Conservation (phyloP, 2,329 filamentous ascomycete genomes). For the Dothistroma septosporum region DNA sequence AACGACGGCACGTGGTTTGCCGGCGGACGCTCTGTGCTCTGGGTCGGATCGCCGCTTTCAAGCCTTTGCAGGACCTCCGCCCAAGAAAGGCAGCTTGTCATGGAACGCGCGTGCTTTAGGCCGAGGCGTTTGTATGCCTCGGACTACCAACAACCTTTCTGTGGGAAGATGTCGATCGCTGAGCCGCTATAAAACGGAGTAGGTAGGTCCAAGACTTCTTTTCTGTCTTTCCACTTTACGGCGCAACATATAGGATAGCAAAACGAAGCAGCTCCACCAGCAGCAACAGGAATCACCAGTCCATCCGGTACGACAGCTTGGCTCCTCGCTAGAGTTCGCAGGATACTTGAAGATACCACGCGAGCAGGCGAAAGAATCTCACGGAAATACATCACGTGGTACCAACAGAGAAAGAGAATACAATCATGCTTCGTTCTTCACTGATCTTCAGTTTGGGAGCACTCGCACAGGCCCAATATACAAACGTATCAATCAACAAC, state of each 20-base stretch:
- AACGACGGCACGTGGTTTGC: too few relatives aligned
- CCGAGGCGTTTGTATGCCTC: not conserved
- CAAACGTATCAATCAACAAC: conserved; percentile 10
- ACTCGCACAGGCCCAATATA: not conserved
- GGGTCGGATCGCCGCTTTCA: too few relatives aligned
- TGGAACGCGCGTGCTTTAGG: too few relatives aligned
- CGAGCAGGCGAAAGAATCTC: not conserved
- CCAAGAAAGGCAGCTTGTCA: too few relatives aligned
- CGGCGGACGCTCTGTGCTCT: too few relatives aligned
- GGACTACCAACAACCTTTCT: not conserved
- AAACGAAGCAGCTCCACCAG: not conserved
- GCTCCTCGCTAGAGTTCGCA: too few relatives aligned
- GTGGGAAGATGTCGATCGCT: not conserved
- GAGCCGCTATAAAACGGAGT: not conserved
- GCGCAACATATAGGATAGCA: not conserved
- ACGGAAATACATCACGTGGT: too few relatives aligned
- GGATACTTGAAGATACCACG: too few relatives aligned
- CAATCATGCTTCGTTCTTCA: not conserved
- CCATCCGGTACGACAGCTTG: too few relatives aligned
- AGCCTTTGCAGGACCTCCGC: too few relatives aligned
- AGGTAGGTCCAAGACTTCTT: not conserved
- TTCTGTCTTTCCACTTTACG: not conserved
- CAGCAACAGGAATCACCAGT: too few relatives aligned
- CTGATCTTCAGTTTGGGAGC: not conserved
- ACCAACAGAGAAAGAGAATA: not conserved